Evolutionary conservation across 2,329 filamentous ascomycete genomes (phyloP), one percentile per base, ranked within the genome.

Genomic region (Lasiodiplodia theobromae): DNA sequence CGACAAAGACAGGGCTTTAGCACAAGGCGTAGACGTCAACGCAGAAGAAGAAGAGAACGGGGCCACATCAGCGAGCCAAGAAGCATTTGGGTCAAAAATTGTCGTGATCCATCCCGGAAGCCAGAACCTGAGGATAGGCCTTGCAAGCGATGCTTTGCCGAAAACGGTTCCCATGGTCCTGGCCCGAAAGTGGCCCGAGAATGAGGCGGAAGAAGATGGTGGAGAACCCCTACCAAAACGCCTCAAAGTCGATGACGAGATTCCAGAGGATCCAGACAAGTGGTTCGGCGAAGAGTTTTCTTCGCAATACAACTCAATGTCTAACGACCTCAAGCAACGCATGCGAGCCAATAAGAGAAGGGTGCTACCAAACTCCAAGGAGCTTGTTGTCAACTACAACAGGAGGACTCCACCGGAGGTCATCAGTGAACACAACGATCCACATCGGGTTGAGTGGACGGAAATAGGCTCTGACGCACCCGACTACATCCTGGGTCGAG

Each of bases 61-160:
- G 1, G 72, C 67, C 2, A 73, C 76, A 2, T 73, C 76, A 31
- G 72, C 73, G 16, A 76, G 77, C 2, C 72, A 73, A 21, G 88
- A 88, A 53, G 84, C 89, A 62, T 90, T 93, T 72, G 91, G 94
- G 6, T 95, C 94, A 11, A 97, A 95, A 79, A 91, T 97, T 70
- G 95, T 99, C 76, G 92, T 98, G 70, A 93, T 99, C 74, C 96
- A 99, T 77, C 90, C 95, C 2, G 96, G 96, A 37, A 98, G 95
- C 77, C 95, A 98, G 80, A 98, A 98, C 72, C 82, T 99, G 71
- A 89, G 96, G 58, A 94, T 99, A 74, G 96, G 96, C 0, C 89
- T 98, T 70, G 94, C 95, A n/a, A 97, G 92, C 75, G 96, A 99
- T 81, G 95, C 94, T 6, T 83, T 99, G 5, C 96, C 96, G 7